phyloP scores from a whole-genome alignment of 371 early-diverging fungal species.

The Rhizopus sp. region DNA sequence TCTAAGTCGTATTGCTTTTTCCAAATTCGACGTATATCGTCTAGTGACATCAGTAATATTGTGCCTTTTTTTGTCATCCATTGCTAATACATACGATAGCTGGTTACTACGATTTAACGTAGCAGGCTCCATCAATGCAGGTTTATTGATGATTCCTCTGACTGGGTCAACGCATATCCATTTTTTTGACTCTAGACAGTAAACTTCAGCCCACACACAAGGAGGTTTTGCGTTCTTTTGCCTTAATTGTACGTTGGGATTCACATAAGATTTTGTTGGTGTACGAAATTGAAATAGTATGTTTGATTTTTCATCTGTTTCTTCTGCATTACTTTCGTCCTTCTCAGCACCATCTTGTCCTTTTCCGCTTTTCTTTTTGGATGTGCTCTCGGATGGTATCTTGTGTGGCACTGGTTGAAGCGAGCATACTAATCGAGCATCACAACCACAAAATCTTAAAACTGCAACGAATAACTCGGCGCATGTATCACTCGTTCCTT shows the following conservation, averaged over 20 bases:
- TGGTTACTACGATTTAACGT: slow-evolving; percentile 34
- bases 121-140: slow-evolving; percentile 57
- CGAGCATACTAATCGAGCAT: slow-evolving; percentile 65
- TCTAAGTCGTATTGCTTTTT: slow-evolving; percentile 54
- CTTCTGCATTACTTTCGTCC: not conserved
- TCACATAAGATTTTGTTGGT: slow-evolving; percentile 15
- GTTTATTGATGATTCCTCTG: slow-evolving; percentile 52
- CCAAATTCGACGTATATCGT: slow-evolving; percentile 65
- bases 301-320: not conserved
- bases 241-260: slow-evolving; percentile 28
- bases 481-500: slow-evolving; percentile 51
- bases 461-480: slow-evolving; percentile 63
- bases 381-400: slow-evolving; percentile 27
- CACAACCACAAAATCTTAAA: slow-evolving; percentile 53
- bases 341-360: not conserved
- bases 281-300: slow-evolving; percentile 27
- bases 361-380: slow-evolving; percentile 17
- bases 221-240: slow-evolving; percentile 37
- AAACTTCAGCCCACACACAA: slow-evolving; percentile 67
- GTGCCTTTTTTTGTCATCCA: slow-evolving; percentile 25
- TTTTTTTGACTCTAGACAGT: slow-evolving; percentile 32
- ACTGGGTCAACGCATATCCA: slow-evolving; percentile 74
- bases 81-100: slow-evolving; percentile 67
- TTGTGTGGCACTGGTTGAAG: slow-evolving; percentile 66
- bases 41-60: slow-evolving; percentile 66